Conservation (phyloP, 306 rosid genomes). For the Cyclanthera cordifolia region DNA sequence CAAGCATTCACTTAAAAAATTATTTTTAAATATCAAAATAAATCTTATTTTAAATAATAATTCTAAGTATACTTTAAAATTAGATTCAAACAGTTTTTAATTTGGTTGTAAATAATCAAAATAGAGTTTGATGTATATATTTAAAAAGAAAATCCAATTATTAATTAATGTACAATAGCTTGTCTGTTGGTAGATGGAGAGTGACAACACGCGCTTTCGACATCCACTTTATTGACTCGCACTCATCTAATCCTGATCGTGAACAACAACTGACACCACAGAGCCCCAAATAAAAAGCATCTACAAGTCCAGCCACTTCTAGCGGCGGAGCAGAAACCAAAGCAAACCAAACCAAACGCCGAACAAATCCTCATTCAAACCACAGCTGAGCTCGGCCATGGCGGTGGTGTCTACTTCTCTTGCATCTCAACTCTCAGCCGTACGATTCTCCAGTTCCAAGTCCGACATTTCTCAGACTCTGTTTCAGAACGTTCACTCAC, state of each 20-base stretch:
- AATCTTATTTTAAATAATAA: too few relatives aligned
- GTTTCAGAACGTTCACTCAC: conserved; percentile 39
- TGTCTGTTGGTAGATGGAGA: not conserved
- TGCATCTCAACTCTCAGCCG: conserved; percentile 57
- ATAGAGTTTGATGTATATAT: too few relatives aligned
- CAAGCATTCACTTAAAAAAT: too few relatives aligned
- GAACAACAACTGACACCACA: not conserved
- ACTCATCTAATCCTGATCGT: not conserved
- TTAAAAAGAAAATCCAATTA: too few relatives aligned
- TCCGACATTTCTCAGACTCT: conserved; percentile 33
- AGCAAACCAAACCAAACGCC: not conserved
- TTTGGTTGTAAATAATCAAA: too few relatives aligned
- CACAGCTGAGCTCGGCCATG: conserved; percentile 23
- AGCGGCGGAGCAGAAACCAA: conserved; percentile 1
- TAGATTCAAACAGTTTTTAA: too few relatives aligned
- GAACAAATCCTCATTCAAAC: not conserved
- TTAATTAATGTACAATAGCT: not conserved
- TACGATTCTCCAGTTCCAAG: conserved; percentile 47
- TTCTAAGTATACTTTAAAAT: too few relatives aligned
- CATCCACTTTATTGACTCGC: not conserved
- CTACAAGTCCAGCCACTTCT: not conserved
- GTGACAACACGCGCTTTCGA: conserved; percentile 4
- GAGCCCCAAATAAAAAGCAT: not conserved
- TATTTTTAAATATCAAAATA: too few relatives aligned
- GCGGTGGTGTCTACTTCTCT: conserved; percentile 74